Evolutionary conservation across 331 rosid species (phyloP), one percentile per base, ranked within the genome.

Genomic region (Quercus tomentella): DNA sequence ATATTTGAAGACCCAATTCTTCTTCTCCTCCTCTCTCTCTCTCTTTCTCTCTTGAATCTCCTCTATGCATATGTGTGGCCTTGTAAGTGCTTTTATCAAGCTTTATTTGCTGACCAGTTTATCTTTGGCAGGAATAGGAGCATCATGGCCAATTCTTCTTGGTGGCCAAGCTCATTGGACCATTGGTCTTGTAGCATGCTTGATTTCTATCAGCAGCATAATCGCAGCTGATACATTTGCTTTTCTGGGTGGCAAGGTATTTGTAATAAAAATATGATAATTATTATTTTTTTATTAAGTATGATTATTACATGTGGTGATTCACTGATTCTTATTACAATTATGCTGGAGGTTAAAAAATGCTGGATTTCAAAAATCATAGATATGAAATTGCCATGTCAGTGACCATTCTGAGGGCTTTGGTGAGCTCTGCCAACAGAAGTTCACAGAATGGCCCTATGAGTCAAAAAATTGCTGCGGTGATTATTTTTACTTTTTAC

Each of bases 91-190:
- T 35, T 77, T 77, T 43, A 15, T 70, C 28, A 57, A 79, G 63
- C 23, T 43, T 7, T 58, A 56, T 41, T 43, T 82, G 75, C 62
- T 80, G 31, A 76, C 28, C 68, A n/a, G 15, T 69, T 58, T 73
- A 4, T 77, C 21, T 61, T 85, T 81, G 84, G 83, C 83, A 91
- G 97, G 78, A 77, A 75, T 88, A 76, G 97, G 94, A 82, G 87
- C 88, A 76, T 73, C 82, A 23, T 95, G 98, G 98, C 99, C 98
- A 73, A 43, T 87, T 62, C 90, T 91, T 88, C 91, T 95, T 78
- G 98, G 98, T 66, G 98, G 99, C 52, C 97, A 77, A 88, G 88
- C 96, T 87, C 96, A 93, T 71, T 95, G 99, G 98, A 93, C 98
- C 55, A 91, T 95, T 80, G 99, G 97, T 79, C 98, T 95, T 78